Evolutionary conservation across 108 stramenopile species (phyloP), one percentile per base, ranked within the genome.

Genomic region (Conticribra weissflogii): DNA sequence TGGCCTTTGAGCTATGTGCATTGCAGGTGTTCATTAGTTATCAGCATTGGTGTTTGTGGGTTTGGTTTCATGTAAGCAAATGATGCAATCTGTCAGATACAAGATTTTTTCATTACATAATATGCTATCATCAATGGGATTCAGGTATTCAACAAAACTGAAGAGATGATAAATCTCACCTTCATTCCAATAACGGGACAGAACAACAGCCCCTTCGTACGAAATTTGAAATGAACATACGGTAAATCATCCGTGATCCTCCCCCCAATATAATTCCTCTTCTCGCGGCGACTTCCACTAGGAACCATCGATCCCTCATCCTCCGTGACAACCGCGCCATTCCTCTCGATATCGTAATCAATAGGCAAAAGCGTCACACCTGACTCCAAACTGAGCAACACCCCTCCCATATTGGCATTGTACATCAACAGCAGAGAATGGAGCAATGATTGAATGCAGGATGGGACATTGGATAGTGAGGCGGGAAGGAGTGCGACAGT

Each of bases 101-200:
- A n/a, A n/a, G n/a, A n/a, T n/a, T n/a, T n/a, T n/a, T n/a, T n/a
- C n/a, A n/a, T n/a, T n/a, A n/a, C n/a, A n/a, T n/a, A n/a, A n/a
- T n/a, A n/a, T n/a, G n/a, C n/a, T n/a, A n/a, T n/a, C n/a, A n/a
- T n/a, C n/a, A n/a, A n/a, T n/a, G n/a, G n/a, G n/a, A n/a, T n/a
- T n/a, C n/a, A n/a, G n/a, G n/a, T n/a, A n/a, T n/a, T n/a, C n/a
- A n/a, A n/a, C n/a, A n/a, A n/a, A n/a, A n/a, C n/a, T n/a, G n/a
- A n/a, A n/a, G n/a, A n/a, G n/a, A n/a, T n/a, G n/a, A n/a, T n/a
- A n/a, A n/a, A n/a, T n/a, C 64, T 30, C 14, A 65, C 64, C 64
- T 72, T 71, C 78, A 79, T 79, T 27, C 78, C 78, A 61, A 79
- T 46, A 21, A 12, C 41, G 30, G 78, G 78, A 63, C 78, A 79